Base-by-base conservation (phyloP, 352 stramenopile species). In the Pythium sp. region DNA sequence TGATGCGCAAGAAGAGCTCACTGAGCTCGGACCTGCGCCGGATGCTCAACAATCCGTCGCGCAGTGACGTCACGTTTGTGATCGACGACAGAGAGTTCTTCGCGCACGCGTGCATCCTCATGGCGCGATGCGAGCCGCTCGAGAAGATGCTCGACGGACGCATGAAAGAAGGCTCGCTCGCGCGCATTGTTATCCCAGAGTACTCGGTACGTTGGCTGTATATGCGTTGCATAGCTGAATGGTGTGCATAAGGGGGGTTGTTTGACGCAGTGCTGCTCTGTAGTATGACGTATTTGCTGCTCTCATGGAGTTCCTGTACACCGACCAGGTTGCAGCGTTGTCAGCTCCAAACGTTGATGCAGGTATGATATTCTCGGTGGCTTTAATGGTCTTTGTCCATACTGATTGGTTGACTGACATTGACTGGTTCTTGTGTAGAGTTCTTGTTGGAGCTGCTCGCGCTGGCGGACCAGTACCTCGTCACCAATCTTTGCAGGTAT, bases 281-380 rank as follows among this genome's bases (percentile, higher is more conserved):
- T 38, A 96, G 84, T 83, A 92, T 58, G 78, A 87, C 34, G 88
- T 86, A 6, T 96, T 97, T 60, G 68, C 86, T 28, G 83, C 84
- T 26, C 73, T 97, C 54, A 80, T 97, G 53, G 90, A 97, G 68
- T 97, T 91, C 64, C 71, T 97, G 6, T 97, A 97, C 73, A 96
- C 90, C 15, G 91, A 97, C 56, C 74, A 92, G 69, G 89, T 96
- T 2, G 58, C 58, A 2, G 72, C 69, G 6, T 70, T 95, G 6
- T 22, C 68, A 38, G 68, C 67, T 55, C 54, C 60, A 0, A 75
- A 82, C 56, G 6, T 84, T 36, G 77, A 76, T 51, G 72, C 81
- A 63, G 81, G 84, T 92, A 60, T 20, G 65, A 32, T 20, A 41
- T 20, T 47, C 12, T 2, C 14, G 1, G 38, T 20, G 38, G 38